Evolutionary conservation across 768 basidiomycete species (phyloP), one percentile per base, ranked within the genome.

Genomic region (Hirschioporus abietinus): DNA sequence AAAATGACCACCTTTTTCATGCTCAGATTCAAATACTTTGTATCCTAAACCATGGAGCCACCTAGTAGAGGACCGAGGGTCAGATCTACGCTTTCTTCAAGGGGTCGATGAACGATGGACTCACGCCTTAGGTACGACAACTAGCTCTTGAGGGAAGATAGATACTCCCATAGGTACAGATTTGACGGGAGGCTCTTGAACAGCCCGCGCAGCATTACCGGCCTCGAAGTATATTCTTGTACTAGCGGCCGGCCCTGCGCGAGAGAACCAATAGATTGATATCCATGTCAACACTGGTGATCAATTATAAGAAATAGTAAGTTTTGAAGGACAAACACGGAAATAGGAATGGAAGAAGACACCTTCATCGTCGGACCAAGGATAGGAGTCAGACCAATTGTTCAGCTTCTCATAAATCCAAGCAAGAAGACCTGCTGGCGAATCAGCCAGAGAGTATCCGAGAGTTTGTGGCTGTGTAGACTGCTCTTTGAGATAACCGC

Each of bases 351-450:
- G 18, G 1, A 9, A 18, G 57, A 12, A 15, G 7, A 60, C 12
- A 23, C 87, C 78, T 75, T 87, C 84, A 27, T 88, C 86, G 61
- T 85, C 84, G 12, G 78, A 77, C 86, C 86, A 88, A 0, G 79
- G 78, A 72, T 88, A 87, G 1, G 71, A 68, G 69, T 87, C 86
- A 0, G 81, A 80, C 81, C 82, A 84, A 34, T 73, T 71, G 26
- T 80, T 76, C 17, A 84, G 68, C 63, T 85, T 84, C 69, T 85
- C 84, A 65, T 84, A 85, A 23, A 86, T 82, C 84, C 84, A 85
- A 1, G 78, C 82, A 12, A 85, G 76, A 24, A 85, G 68, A 1
- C 84, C 87, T 7, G 79, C 79, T 9, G 87, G 88, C 8, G 86
- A 87, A 68, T 88, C 87, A 0, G 83, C 76, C 2, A 88, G 74